These are phyloP conservation scores for Myxozyma mucilagina DNA, from an alignment of 805 yeast species.

Conservation along the genomic window DNA sequence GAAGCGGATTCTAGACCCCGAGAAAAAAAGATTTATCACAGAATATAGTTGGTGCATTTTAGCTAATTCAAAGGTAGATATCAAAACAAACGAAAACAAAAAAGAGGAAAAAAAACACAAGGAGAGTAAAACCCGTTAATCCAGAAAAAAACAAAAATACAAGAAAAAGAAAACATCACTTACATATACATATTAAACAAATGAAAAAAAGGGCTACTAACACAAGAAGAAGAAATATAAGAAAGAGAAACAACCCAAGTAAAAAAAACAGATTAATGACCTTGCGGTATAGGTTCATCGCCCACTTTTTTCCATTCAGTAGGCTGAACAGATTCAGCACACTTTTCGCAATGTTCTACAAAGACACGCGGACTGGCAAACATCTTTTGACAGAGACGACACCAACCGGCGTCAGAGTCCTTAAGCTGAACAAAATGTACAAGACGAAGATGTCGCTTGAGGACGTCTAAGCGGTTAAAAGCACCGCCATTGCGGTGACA, in stretches of 20 bases:
- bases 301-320: constrained; percentile 31
- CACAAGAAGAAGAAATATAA: neutral
- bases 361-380: constrained; percentile 58
- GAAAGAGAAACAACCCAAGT: neutral
- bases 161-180: neutral
- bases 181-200: neutral
- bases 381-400: constrained; percentile 61
- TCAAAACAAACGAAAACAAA: too few relatives aligned
- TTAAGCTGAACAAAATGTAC: constrained; percentile 61
- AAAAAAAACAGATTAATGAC: neutral
- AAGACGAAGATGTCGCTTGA: constrained; percentile 67
- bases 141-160: neutral
- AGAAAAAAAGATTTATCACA: too few relatives aligned
- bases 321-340: constrained; percentile 48
- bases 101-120: neutral
- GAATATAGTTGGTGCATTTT: too few relatives aligned
- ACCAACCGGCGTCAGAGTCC: constrained; percentile 62
- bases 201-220: neutral
- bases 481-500: constrained; percentile 79
- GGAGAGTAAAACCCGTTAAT: neutral
- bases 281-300: constrained; percentile 18
- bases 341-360: constrained; percentile 63
- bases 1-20: too few relatives aligned
- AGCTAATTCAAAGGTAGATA: too few relatives aligned
- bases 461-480: constrained; percentile 70